Evolutionary conservation across 75 land plant species (phyloP).

Genomic region (Cryptomeria japonica): DNA sequence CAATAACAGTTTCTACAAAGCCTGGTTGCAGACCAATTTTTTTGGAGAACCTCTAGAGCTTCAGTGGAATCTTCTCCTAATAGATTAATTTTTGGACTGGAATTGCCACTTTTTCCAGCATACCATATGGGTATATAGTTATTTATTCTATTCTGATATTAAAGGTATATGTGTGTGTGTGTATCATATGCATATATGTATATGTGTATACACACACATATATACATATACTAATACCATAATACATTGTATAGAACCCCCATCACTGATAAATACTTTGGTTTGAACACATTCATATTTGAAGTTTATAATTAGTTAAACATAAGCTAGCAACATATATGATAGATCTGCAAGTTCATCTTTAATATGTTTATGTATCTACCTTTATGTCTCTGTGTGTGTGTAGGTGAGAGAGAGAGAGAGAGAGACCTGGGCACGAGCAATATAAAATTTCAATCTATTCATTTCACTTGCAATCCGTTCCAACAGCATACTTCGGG

Average conservation of each 20-base stretch:
- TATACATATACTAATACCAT: too few species aligned
- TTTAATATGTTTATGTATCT: neutral
- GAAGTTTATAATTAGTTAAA: neutral
- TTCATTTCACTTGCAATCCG: slow-evolving; percentile 99
- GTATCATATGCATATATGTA: too few species aligned
- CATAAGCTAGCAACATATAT: neutral
- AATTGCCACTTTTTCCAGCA: neutral
- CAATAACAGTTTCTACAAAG: neutral
- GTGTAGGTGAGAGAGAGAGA: neutral
- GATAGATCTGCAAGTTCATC: neutral
- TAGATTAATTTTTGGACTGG: neutral
- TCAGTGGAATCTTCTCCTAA: neutral
- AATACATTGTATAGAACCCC: neutral
- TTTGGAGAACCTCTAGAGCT: neutral
- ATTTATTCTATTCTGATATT: too few species aligned
- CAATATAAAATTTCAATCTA: slow-evolving; percentile 86
- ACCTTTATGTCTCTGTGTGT: neutral
- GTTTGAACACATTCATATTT: neutral
- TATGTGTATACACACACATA: too few species aligned
- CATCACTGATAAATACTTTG: neutral
- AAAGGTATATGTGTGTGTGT: too few species aligned
- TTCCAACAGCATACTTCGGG: slow-evolving; percentile 97
- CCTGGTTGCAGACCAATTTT: neutral
- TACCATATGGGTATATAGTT: too few species aligned
- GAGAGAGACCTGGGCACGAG: slow-evolving; percentile 75